Evolutionary conservation across 257 asterid genomes (phyloP).

Genomic region (Solanum boliviense): DNA sequence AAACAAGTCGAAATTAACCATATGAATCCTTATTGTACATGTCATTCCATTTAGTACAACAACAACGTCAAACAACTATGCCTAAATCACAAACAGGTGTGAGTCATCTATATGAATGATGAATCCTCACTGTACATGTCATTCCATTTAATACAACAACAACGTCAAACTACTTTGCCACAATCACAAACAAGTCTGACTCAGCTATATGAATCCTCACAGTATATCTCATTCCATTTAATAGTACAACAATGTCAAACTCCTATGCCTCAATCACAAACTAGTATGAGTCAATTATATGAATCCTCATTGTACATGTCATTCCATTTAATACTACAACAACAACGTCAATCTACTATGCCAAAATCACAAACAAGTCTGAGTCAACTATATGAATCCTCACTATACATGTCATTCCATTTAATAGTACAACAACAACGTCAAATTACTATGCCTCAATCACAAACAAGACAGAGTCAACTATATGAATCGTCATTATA

Average conservation of each 20-base stretch:
- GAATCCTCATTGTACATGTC: too few species aligned
- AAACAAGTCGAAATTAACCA: not conserved
- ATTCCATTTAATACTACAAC: too few species aligned
- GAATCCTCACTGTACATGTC: not conserved
- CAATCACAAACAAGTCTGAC: not conserved
- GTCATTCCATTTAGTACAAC: not conserved
- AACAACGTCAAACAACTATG: not conserved
- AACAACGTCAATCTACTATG: not conserved
- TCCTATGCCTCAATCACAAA: not conserved
- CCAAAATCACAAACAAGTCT: not conserved
- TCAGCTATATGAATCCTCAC: not conserved
- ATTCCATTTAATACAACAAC: not conserved
- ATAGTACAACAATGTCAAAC: rapidly evolving
- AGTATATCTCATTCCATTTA: not conserved
- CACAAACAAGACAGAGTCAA: not conserved
- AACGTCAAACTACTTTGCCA: not conserved
- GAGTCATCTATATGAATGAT: not conserved
- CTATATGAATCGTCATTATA: not conserved
- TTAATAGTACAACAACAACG: not conserved
- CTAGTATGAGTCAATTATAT: too few species aligned
- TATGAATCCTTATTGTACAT: not conserved
- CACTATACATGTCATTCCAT: not conserved
- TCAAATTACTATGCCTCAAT: not conserved
- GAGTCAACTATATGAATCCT: not conserved
- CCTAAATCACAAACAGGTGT: not conserved